Evolutionary conservation across 805 yeast genomes (phyloP), one percentile per base, ranked within the genome.

Genomic region (Pichia cabralensis): DNA sequence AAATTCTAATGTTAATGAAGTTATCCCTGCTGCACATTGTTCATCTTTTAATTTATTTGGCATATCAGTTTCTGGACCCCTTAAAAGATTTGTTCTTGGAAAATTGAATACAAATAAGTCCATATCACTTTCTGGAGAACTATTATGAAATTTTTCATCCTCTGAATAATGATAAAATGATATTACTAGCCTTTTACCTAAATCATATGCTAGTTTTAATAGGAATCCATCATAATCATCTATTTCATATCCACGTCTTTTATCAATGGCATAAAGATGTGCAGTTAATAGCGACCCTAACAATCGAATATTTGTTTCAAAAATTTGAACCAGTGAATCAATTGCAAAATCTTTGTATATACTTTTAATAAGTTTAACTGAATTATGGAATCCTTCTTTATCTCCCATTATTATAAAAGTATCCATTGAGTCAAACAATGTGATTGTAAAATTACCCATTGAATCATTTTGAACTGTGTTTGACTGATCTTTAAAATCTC

Each of bases 1-100:
- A 52, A 89, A 72, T 56, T 88, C 97, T 25, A 88, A 61, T 40
- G 85, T 67, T 3, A 94, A 82, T 1, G 88, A 75, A 0, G 86
- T 80, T 13, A 88, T 89, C 3, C 96, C 96, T 0, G 96, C 80
- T 0, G 86, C 71, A 51, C 95, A 86, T 6, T 86, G 86, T 41
- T 83, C 94, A 10, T 61, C 44, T 33, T 71, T 67, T 5, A 72
- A 41, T 1, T 51, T 48, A 6, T 54, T 40, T 0, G 80, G 74
- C 0, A 76, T 42, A 1, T 59, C 34, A 23, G n/a, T n/a, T n/a
- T 56, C 35, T 1, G 71, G 60, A 0, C 88, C 89, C 16, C 60
- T 46, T 13, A 58, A 58, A 17, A 88, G 53, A 50, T 88, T 84
- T 8, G 84, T 71, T 40, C 96, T 60, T 0, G 97, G 85, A n/a